Evolutionary conservation across 768 basidiomycete genomes (phyloP).

Genomic region (Naganishia friedmannii): DNA sequence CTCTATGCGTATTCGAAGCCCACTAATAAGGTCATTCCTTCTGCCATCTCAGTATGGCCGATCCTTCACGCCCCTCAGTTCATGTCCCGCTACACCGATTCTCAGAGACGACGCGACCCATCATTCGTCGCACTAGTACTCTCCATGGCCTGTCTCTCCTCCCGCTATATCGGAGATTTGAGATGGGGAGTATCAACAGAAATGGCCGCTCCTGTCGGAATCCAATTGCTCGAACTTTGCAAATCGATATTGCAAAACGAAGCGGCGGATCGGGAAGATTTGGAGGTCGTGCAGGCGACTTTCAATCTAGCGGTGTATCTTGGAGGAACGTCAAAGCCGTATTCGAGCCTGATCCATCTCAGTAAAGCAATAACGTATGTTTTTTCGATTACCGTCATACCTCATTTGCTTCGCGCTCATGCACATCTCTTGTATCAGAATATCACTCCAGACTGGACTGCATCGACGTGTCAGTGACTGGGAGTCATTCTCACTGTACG

Average conservation of each 20-base stretch:
- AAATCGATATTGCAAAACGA: constrained; percentile 20
- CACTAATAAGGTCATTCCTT: background rate
- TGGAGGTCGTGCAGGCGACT: constrained; percentile 34
- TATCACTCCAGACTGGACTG: constrained; percentile 35
- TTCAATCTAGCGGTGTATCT: constrained; percentile 34
- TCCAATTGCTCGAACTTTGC: constrained; percentile 10
- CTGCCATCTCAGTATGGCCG: constrained; percentile 31
- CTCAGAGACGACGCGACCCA: constrained; percentile 13
- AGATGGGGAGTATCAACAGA: background rate
- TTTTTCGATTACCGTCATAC: background rate
- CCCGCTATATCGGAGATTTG: constrained; percentile 29
- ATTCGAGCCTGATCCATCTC: constrained; percentile 30
- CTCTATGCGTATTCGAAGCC: background rate
- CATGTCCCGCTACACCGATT: constrained; percentile 30
- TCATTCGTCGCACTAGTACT: constrained; percentile 35
- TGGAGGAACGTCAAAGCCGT: constrained; percentile 32
- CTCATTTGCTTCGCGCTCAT: background rate
- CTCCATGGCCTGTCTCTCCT: constrained; percentile 34
- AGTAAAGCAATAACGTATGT: constrained; percentile 35
- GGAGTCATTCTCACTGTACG: constrained; percentile 29
- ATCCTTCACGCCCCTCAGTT: constrained; percentile 33
- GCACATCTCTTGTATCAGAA: constrained; percentile 21
- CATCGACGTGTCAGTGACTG: constrained; percentile 34
- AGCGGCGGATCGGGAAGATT: constrained; percentile 29
- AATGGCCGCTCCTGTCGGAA: constrained; percentile 14